These are phyloP conservation scores for Naganishia vishniacii DNA, from an alignment of 768 basidiomycete species.

Conservation along the genomic window DNA sequence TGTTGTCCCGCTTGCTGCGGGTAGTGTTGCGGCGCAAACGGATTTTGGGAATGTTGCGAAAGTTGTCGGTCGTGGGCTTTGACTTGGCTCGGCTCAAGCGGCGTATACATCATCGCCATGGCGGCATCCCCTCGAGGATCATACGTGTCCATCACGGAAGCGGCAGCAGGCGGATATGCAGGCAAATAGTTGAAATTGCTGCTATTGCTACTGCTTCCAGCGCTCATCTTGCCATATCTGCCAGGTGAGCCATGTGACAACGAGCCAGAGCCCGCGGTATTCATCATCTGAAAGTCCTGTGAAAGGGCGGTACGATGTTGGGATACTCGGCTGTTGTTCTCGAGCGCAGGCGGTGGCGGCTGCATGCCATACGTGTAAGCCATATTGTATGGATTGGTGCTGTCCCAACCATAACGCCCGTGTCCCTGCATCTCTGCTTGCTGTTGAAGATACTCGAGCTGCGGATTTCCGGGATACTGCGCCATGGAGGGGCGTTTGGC, in stretches of 20 bases:
- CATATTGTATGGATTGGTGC: conserved; percentile 12
- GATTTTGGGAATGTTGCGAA: conserved; percentile 8
- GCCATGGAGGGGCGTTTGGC: conserved; percentile 39
- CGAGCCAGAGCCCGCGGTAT: conserved; percentile 64
- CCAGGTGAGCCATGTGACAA: conserved; percentile 18
- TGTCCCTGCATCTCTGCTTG: conserved; percentile 60
- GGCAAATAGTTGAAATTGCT: conserved; percentile 34
- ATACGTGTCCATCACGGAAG: conserved; percentile 38
- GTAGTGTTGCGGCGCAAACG: conserved; percentile 8
- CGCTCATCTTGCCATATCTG: conserved; percentile 11
- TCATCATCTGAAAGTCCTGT: conserved; percentile 42
- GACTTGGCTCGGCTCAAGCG: conserved; percentile 60
- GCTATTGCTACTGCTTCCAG: conserved; percentile 22
- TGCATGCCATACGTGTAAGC: conserved; percentile 54
- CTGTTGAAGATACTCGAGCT: conserved; percentile 84
- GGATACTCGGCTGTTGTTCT: conserved; percentile 49
- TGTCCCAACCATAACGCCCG: conserved; percentile 27
- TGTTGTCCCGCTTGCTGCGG: conserved; percentile 9
- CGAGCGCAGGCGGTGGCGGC: conserved; percentile 55
- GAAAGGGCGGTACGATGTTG: conserved; percentile 53
- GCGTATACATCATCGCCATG: conserved; percentile 62
- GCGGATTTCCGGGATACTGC: conserved; percentile 65
- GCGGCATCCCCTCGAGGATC: conserved; percentile 38
- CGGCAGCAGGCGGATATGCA: conserved; percentile 54
- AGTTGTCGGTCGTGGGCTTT: not conserved